These are phyloP conservation scores for Aureobasidium mangrovei DNA, from an alignment of 2,329 filamentous ascomycete species.

Conservation along the genomic window DNA sequence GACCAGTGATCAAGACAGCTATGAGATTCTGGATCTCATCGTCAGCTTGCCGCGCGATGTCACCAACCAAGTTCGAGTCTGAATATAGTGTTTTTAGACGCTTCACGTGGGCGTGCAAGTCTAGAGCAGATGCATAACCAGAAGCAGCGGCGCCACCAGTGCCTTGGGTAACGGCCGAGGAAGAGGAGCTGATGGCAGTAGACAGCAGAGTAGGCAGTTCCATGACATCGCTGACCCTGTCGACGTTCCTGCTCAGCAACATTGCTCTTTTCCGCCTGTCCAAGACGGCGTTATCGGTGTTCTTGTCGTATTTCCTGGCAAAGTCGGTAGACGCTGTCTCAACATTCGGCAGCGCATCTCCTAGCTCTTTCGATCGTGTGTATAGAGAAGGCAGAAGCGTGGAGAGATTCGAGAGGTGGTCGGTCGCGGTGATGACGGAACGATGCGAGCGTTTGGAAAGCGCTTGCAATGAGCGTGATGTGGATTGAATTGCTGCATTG, in stretches of 20 bases:
- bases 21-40: conserved; percentile 84
- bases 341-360: conserved; percentile 64
- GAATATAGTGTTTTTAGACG: conserved; percentile 77
- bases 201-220: conserved; percentile 80
- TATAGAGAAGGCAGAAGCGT: conserved; percentile 64
- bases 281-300: conserved; percentile 53
- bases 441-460: conserved; percentile 86
- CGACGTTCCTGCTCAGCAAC: conserved; percentile 75
- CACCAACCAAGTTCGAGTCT: conserved; percentile 62
- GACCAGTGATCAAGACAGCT: conserved; percentile 66
- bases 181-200: conserved; percentile 57
- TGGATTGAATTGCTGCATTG: conserved; percentile 70
- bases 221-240: conserved; percentile 81
- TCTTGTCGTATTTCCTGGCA: conserved; percentile 72
- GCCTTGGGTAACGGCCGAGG: conserved; percentile 35
- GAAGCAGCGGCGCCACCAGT: conserved; percentile 38
- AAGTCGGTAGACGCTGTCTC: conserved; percentile 73
- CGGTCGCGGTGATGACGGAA: conserved; percentile 70
- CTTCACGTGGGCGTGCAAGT: conserved; percentile 88
- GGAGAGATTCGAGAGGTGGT: conserved; percentile 64
- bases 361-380: conserved; percentile 56
- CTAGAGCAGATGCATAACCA: conserved; percentile 72
- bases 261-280: conserved; percentile 69
- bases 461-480: conserved; percentile 72
- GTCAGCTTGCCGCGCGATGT: conserved; percentile 69